phyloP scores from a whole-genome alignment of 2,329 filamentous ascomycete species.

The Paecilomyces sp. region DNA sequence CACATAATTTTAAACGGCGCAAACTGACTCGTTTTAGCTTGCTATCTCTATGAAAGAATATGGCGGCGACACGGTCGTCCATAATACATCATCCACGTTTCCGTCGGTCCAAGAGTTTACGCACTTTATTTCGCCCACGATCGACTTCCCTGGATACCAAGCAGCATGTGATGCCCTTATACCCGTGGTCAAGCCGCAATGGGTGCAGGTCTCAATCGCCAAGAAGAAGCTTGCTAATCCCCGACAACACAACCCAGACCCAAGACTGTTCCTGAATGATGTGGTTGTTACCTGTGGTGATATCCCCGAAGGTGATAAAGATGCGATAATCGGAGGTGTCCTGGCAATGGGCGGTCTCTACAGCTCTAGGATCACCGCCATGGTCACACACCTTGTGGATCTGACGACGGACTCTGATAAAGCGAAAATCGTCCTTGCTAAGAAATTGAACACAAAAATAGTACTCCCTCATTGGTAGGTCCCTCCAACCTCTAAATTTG shows the following conservation, averaged over 20 bases:
- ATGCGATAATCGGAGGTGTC: constrained; percentile 84
- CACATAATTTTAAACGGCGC: constrained; percentile 1
- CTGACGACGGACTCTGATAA: constrained; percentile 68
- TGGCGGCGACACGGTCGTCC: constrained; percentile 42
- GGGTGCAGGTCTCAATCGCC: constrained; percentile 66
- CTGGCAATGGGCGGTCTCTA: constrained; percentile 84
- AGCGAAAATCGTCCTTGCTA: constrained; percentile 49
- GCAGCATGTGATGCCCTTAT: constrained; percentile 69
- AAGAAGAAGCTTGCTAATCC: constrained; percentile 68
- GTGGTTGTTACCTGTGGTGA: constrained; percentile 77
- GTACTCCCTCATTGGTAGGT: constrained; percentile 84
- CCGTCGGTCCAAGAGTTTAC: constrained; percentile 44
- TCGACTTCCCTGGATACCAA: constrained; percentile 85
- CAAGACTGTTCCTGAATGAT: constrained; percentile 79
- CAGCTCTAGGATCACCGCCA: constrained; percentile 60
- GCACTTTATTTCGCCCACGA: constrained; percentile 66
- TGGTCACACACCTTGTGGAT: constrained; percentile 85
- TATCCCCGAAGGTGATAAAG: constrained; percentile 77
- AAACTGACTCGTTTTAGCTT: constrained; percentile 29
- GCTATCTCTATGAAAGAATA: constrained; percentile 39
- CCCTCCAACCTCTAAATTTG: background rate
- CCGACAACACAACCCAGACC: constrained; percentile 83
- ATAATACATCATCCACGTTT: constrained; percentile 28
- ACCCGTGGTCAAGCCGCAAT: constrained; percentile 73
- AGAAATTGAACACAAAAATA: constrained; percentile 66